Evolutionary conservation across 306 rosid genomes (phyloP), one percentile per base, ranked within the genome.

Genomic region (Astragalus membranaceus): DNA sequence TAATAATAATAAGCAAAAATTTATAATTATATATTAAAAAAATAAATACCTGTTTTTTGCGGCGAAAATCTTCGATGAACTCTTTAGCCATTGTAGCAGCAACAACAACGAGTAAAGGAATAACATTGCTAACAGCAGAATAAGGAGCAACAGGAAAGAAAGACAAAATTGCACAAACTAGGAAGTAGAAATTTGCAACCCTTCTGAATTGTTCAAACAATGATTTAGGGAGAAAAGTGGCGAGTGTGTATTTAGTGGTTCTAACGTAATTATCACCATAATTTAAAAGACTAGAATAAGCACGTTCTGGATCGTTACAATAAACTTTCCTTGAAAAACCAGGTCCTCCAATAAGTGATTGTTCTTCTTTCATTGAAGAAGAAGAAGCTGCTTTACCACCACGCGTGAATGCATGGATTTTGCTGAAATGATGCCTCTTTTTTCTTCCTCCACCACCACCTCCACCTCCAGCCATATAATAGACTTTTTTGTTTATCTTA

Each of bases 51-150:
- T 95, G 99, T 60, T 82, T 64, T 75, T 84, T 87, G n/a, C 99
- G 62, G 75, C 77, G 77, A 86, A 89, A 91, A 82, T 95, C 99
- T 58, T 95, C 99, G 64, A 89, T 13, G 20, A 83, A 73, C 80
- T 95, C 99, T 77, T 95, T 95, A 15, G 50, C 92, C 99, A 95
- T 95, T n/a, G 99, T 79, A 61, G 80, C 88, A 62, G 92, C 97
- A 61, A 95, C 82, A 47, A 95, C 99, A 50, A 86, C 80, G 39
- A 81, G 72, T 15, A 95, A 91, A 69, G 99, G 99, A 54, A 91
- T 52, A 79, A 89, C 92, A 58, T 75, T 91, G 67, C 99, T 95
- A 49, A 88, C 62, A 2, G 95, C 86, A 1, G 99, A 77, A 80
- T 89, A 95, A 59, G 99, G 99, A 10, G 99, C 84, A 10, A 91